Conservation (phyloP, 2,329 filamentous ascomycete species). For the Thelonectria rubi region DNA sequence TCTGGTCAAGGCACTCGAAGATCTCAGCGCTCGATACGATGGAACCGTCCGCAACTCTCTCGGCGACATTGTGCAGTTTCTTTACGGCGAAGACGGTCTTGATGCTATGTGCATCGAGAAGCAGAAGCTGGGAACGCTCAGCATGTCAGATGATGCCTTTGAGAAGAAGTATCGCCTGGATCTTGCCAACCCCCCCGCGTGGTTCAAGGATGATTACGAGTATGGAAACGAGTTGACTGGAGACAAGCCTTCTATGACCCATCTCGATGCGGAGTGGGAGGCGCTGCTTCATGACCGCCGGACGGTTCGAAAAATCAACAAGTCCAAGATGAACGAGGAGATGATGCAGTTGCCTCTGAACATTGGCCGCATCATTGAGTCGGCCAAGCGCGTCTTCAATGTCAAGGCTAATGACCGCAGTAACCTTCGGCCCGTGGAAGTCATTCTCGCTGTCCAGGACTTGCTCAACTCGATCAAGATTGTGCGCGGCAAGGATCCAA, state of each 20-base stretch:
- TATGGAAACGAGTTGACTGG: constrained; percentile 87
- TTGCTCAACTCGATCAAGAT: constrained; percentile 82
- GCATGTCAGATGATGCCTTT: constrained; percentile 80
- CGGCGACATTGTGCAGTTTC: constrained; percentile 95
- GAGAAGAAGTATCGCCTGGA: constrained; percentile 86
- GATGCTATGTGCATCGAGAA: constrained; percentile 95
- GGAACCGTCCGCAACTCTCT: constrained; percentile 97
- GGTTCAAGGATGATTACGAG: constrained; percentile 70
- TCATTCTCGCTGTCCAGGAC: constrained; percentile 80
- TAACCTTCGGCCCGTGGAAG: constrained; percentile 87
- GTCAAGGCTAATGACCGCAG: constrained; percentile 87
- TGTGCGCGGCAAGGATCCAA: constrained; percentile 82
- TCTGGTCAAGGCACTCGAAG: constrained; percentile 96
- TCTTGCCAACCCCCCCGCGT: constrained; percentile 65
- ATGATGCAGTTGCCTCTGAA: constrained; percentile 94
- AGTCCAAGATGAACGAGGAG: constrained; percentile 77
- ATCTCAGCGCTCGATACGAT: constrained; percentile 97
- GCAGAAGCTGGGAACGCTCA: constrained; percentile 87
- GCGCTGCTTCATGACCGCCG: constrained; percentile 77
- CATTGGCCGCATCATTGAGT: constrained; percentile 88
- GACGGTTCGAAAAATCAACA: constrained; percentile 75
- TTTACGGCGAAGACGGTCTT: constrained; percentile 96
- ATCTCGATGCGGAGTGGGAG: constrained; percentile 90
- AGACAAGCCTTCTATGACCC: constrained; percentile 85
- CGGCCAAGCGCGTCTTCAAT: constrained; percentile 88